Evolutionary conservation across 768 basidiomycete species (phyloP).

Genomic region (Lactarius tabidus): DNA sequence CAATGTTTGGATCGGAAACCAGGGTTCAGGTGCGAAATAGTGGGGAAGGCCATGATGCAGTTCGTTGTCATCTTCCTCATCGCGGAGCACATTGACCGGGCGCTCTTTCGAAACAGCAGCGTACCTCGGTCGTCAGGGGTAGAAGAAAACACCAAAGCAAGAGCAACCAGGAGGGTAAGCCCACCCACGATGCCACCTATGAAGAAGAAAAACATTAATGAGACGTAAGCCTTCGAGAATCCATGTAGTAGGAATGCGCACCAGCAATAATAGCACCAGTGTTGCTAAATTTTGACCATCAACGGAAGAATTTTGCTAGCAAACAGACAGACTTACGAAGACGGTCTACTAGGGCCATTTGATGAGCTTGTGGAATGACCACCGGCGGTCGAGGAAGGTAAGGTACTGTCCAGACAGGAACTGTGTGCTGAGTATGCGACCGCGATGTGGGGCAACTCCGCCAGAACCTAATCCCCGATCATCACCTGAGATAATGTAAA

Average conservation of each 20-base stretch:
- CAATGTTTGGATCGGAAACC: slow-evolving; percentile 58
- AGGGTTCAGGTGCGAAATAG: slow-evolving; percentile 73
- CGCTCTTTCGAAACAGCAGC: slow-evolving; percentile 22
- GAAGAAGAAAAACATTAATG: slow-evolving; percentile 34
- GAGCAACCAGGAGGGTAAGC: slow-evolving; percentile 43
- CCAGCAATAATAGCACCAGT: slow-evolving; percentile 21
- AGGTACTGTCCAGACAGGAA: slow-evolving; percentile 43
- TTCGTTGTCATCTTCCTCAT: too few species aligned
- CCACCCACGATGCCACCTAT: slow-evolving; percentile 47
- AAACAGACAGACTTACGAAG: slow-evolving; percentile 13
- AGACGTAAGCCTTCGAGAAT: not conserved
- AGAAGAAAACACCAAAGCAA: slow-evolving; percentile 42
- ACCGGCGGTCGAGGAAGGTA: not conserved
- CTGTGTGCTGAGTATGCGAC: slow-evolving; percentile 49
- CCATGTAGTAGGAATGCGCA: not conserved
- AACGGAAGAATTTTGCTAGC: not conserved
- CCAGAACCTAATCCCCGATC: slow-evolving; percentile 62
- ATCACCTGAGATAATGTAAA: slow-evolving; percentile 29
- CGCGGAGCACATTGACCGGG: too few species aligned
- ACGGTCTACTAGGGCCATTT: slow-evolving; percentile 26
- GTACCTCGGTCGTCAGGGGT: slow-evolving; percentile 46
- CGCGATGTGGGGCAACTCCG: slow-evolving; percentile 56
- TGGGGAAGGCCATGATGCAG: slow-evolving; percentile 43
- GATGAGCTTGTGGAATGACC: slow-evolving; percentile 26
- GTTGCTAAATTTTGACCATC: too few species aligned